Base-by-base conservation (phyloP, 805 yeast species). In the Candida loeiensis region DNA sequence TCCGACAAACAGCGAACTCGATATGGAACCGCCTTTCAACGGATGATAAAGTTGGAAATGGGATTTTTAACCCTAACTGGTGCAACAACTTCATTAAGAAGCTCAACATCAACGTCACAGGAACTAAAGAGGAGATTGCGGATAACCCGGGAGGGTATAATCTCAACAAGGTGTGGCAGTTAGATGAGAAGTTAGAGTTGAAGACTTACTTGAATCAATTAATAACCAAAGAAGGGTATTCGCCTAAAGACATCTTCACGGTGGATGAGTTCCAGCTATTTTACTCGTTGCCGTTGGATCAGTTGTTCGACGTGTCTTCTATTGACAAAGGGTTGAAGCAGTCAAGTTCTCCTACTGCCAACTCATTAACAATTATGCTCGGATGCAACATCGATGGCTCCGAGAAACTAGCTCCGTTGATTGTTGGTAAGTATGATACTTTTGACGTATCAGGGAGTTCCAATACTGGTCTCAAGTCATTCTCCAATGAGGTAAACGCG, bases 31-130 rank as follows among this genome's bases (percentile, higher is more conserved):
- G 76, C 37, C 60, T 80, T 4, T 83, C 85, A 0, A 58, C 67
- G 1, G 61, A 64, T 15, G 67, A 69, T 42, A 74, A 77, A 48
- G 82, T 78, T 44, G 85, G 85, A 0, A 77, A 73, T 45, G 85
- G 85, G 4, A 70, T 78, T n/a, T 80, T 80, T 50, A 72, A 74
- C 31, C 77, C 76, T 45, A 78, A 79, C 46, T 80, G 86, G 86
- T 72, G 80, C 48, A 63, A 61, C 56, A 56, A 73, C 55, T 67
- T 75, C 56, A 51, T 63, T 58, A 53, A 64, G 65, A 43, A 73
- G 49, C 68, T 78, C 52, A 76, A 77, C 46, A 69, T 79, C 21
- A 72, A 75, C 48, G 55, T 77, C n/a, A 56, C 64, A 6, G 76
- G 76, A 8, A 53, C 72, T 16, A 71, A 65, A 22, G 59, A 60